Evolutionary conservation across 1,139 yeast species (phyloP).

Genomic region (Chernovozyma aurita): DNA sequence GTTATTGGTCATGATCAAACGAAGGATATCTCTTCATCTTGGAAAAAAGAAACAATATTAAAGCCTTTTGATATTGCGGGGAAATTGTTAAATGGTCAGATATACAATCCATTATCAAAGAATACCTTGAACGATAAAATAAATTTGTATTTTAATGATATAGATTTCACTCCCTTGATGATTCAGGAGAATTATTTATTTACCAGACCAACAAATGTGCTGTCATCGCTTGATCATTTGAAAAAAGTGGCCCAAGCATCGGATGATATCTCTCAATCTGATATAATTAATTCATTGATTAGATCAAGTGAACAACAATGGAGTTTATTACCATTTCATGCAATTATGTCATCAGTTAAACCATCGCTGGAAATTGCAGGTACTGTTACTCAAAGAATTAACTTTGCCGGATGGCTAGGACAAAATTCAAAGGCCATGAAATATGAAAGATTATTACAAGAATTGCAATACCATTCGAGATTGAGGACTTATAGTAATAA

Average conservation of each 20-base stretch:
- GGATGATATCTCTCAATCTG: slow-evolving; percentile 78
- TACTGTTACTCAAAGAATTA: slow-evolving; percentile 58
- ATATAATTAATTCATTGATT: slow-evolving; percentile 72
- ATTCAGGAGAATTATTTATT: slow-evolving; percentile 86
- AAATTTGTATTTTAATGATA: slow-evolving; percentile 88
- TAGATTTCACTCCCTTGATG: slow-evolving; percentile 93
- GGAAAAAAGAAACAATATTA: slow-evolving; percentile 88
- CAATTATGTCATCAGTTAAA: slow-evolving; percentile 76
- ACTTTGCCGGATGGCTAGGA: slow-evolving; percentile 87
- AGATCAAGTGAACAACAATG: slow-evolving; percentile 94
- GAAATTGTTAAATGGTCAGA: slow-evolving; percentile 59
- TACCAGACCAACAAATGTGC: slow-evolving; percentile 52
- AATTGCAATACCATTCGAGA: slow-evolving; percentile 82
- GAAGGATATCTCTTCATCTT: slow-evolving; percentile 54
- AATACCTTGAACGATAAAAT: slow-evolving; percentile 76
- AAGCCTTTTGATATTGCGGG: slow-evolving; percentile 90
- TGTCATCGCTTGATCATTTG: slow-evolving; percentile 45
- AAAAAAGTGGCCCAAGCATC: slow-evolving; percentile 74
- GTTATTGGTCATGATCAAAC: slow-evolving; percentile 49
- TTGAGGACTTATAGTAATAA: slow-evolving; percentile 75
- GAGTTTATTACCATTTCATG: slow-evolving; percentile 93
- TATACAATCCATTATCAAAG: slow-evolving; percentile 50
- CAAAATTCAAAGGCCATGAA: slow-evolving; percentile 84
- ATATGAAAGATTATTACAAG: slow-evolving; percentile 75
- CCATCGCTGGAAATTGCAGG: slow-evolving; percentile 83